These are phyloP conservation scores for Blastomyces gilchristii DNA, from an alignment of 2,329 filamentous ascomycete species.

Conservation along the genomic window DNA sequence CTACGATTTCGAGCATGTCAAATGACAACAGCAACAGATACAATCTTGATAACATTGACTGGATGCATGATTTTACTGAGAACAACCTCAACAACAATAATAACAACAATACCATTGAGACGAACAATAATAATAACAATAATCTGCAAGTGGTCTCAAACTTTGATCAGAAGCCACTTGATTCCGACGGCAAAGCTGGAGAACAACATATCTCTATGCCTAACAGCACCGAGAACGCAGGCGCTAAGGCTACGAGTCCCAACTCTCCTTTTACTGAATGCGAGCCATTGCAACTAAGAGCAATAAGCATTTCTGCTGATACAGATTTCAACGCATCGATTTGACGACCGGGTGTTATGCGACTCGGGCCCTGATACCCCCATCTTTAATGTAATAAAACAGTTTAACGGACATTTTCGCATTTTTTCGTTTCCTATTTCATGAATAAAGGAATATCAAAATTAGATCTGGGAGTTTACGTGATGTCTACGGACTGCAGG, in stretches of 20 bases:
- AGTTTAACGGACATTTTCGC: background rate
- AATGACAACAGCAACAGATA: conserved; percentile 16
- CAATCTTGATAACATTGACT: conserved; percentile 16
- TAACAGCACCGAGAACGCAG: background rate
- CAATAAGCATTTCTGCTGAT: conserved; percentile 2
- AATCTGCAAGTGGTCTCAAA: background rate
- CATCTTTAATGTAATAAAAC: background rate
- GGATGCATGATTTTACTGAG: conserved; percentile 12
- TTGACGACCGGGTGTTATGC: background rate
- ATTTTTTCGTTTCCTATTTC: background rate
- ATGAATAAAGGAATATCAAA: background rate
- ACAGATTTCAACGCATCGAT: background rate
- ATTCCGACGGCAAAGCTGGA: background rate
- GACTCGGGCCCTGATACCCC: background rate
- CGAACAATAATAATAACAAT: background rate
- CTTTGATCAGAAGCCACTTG: background rate
- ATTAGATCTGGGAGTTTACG: background rate
- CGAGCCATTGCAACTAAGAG: background rate
- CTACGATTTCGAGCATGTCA: conserved; percentile 7
- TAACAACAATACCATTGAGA: background rate
- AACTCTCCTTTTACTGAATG: background rate
- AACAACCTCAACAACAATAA: background rate
- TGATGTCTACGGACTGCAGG: background rate
- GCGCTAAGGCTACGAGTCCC: background rate
- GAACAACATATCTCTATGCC: background rate